Base-by-base conservation (phyloP, 1,139 yeast genomes). In the Debaryomycetaceae sp. region DNA sequence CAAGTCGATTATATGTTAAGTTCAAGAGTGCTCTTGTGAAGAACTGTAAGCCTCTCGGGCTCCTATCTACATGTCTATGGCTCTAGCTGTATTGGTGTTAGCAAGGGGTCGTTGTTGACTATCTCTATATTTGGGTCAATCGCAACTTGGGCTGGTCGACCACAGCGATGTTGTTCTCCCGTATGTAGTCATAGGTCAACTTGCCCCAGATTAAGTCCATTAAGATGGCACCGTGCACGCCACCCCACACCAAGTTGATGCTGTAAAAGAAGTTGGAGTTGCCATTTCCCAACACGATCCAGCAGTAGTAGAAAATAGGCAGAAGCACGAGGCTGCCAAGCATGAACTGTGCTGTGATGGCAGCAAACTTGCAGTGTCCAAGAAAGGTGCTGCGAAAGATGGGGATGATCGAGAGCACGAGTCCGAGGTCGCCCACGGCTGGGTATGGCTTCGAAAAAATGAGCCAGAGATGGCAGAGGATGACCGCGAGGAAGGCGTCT, bases 191-290 rank as follows among this genome's bases (percentile, higher is more conserved):
- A 30, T 63, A 56, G 23, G 83, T 72, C 32, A 91, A 55, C 42
- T 78, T 77, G 2, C 84, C 85, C 96, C 97, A 89, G 9, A 82
- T 58, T 42, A 85, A 71, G 47, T 93, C 98, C 36, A 83, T 70
- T 19, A 88, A 48, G 3, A 85, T 64, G 21, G 85, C 57, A 1
- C 79, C 77, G 45, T 88, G 71, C 3, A 88, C 85, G 11, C 78
- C 62, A 0, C 86, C 81, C 61, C 89, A 83, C 3, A 83, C 83
- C 40, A 91, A 68, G 15, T 93, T 86, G 45, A 91, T 83, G 32
- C 97, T 95, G 61, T 89, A 91, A 62, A 88, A 91, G 64, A 91
- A 91, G 58, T 91, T 91, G 39, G 96, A 81, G 59, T 91, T 91
- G 16, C 97, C 99, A 18, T 93, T 86, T 10, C 96, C 96, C 38